Base-by-base conservation (phyloP, 768 basidiomycete species). In the Xerocomus brunneocitrinus region DNA sequence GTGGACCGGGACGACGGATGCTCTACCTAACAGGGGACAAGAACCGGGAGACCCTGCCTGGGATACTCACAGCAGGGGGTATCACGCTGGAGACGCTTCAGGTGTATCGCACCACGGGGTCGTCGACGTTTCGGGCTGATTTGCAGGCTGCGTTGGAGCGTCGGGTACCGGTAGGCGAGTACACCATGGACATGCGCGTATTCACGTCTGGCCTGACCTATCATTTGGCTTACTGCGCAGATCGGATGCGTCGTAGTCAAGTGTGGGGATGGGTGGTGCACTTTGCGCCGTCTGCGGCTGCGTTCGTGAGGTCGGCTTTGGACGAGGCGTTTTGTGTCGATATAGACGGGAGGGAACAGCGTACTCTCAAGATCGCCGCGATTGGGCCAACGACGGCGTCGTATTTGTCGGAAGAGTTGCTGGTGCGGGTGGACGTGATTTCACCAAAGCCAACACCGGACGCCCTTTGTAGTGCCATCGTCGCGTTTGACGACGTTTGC, bases 21-120 rank as follows among this genome's bases (percentile, higher is more conserved):
- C 66, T 94, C 6, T 92, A 91, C 64, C 76, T 95, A 8, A 89
- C 84, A 10, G 91, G 91, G 22, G 92, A 94, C 76, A 95, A 93
- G 74, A 91, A 89, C 54, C 75, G 81, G 16, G 88, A 91, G 56
- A 84, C 80, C 0, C 67, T 93, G 2, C 70, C 80, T 0, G 70
- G 56, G 14, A 74, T 84, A 8, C 70, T 93, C 35, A 52, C 56
- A 0, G 72, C 71, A 0, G 77, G 71, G 0, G 74, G 74, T 1
- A 63, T 89, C 2, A 59, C 59, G 32, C 63, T 88, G 30, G 71
- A 75, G 4, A 54, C 74, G 12, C 59, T 91, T 10, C 79, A 86
- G 63, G 89, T 89, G 8, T 93, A 93, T 61, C 76, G 74, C 60
- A 92, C 91, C 31, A 75, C 70, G 38, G 80, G 79, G 1, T 82